These are phyloP conservation scores for Ambrosiella beaveri DNA, from an alignment of 2,329 filamentous ascomycete species.

Conservation along the genomic window DNA sequence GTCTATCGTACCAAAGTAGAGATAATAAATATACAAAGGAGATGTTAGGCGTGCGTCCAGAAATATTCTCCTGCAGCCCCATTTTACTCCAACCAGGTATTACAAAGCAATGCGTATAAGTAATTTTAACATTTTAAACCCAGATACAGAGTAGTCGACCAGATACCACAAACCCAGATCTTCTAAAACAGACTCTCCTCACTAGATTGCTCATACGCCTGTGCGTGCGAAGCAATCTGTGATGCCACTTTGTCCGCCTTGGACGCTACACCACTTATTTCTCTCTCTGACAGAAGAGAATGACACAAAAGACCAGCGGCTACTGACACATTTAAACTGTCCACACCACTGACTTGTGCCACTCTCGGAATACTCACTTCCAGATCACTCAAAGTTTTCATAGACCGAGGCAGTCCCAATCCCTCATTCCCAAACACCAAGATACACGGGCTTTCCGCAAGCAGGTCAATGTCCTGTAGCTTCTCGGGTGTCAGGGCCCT, in stretches of 20 bases:
- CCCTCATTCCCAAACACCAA: conserved; percentile 74
- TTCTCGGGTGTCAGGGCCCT: conserved; percentile 16
- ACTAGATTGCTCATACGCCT: too few species aligned
- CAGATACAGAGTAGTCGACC: too few species aligned
- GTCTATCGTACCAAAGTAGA: too few species aligned
- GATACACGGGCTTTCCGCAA: conserved; percentile 49
- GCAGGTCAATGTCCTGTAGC: conserved; percentile 26
- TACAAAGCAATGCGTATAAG: too few species aligned
- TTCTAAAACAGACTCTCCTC: too few species aligned
- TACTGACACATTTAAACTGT: conserved; percentile 88
- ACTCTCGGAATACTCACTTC: conserved; percentile 47
- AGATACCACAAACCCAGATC: too few species aligned
- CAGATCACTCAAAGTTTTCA: conserved; percentile 49
- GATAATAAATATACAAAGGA: too few species aligned
- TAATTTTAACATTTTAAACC: too few species aligned
- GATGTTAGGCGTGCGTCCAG: too few species aligned
- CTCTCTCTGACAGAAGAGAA: conserved; percentile 29
- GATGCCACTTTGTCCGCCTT: not conserved
- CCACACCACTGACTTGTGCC: conserved; percentile 41
- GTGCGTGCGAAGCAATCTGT: not conserved
- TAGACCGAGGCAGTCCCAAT: conserved; percentile 46
- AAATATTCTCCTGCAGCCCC: too few species aligned
- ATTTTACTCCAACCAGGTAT: too few species aligned
- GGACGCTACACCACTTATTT: not conserved
- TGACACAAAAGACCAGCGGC: conserved; percentile 63